Conservation (phyloP, 345 rosid genomes). For the Ceriops decandra region DNA sequence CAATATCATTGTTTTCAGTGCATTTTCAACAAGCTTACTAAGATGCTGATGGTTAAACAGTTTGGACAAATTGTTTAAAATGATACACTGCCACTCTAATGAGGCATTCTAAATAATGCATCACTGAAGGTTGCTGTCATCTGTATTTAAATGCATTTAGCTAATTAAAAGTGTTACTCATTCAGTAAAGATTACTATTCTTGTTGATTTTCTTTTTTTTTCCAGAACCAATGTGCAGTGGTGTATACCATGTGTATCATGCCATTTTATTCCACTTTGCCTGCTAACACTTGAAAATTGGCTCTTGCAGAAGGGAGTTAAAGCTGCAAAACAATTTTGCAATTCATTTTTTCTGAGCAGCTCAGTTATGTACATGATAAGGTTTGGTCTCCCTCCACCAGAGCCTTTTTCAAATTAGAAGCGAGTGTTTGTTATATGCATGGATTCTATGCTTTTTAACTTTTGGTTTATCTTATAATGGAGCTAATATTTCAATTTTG, state of each 20-base stretch:
- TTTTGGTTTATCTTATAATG: not conserved
- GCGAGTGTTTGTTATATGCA: not conserved
- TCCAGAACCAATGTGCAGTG: too few species aligned
- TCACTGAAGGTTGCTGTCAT: too few species aligned
- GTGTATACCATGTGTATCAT: not conserved
- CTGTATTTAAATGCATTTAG: too few species aligned
- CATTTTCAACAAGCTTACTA: too few species aligned
- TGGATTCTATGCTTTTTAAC: slow-evolving; percentile 1
- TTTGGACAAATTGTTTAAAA: too few species aligned
- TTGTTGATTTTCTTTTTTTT: too few species aligned
- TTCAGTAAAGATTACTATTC: too few species aligned
- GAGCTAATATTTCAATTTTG: not conserved
- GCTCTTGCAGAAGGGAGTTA: slow-evolving; percentile 66
- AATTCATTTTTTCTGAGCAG: slow-evolving; percentile 64
- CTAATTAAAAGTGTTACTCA: too few species aligned
- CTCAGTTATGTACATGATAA: slow-evolving; percentile 87
- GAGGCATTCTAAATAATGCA: too few species aligned
- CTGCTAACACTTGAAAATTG: slow-evolving; percentile 13
- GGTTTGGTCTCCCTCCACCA: slow-evolving; percentile 37
- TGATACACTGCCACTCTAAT: too few species aligned
- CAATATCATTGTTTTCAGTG: too few species aligned
- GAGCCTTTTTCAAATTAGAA: not conserved
- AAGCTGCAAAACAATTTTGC: slow-evolving; percentile 79
- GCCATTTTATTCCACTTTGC: slow-evolving; percentile 9
- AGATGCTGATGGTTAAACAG: too few species aligned